Percentiles rank a stretch among this genome's conserved stretches.
Evolutionary conservation across 148 eudicot species (phyloP).

Genomic region (Silene uniflora): DNA sequence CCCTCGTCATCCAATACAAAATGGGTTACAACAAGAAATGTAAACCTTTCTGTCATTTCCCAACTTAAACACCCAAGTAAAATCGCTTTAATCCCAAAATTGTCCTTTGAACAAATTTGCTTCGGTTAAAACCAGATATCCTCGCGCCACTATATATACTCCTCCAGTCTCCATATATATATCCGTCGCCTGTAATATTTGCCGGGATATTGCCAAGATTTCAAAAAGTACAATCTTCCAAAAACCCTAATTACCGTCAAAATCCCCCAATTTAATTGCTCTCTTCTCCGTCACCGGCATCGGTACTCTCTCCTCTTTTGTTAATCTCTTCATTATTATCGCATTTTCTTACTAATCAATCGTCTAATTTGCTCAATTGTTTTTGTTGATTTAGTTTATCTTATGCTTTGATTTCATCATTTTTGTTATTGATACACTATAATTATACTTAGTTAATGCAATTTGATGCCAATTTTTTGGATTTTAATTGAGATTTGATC

Average conservation of each 20-base stretch:
- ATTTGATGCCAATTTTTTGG: background rate
- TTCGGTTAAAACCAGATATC: background rate
- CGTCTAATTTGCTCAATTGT: background rate
- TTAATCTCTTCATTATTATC: background rate
- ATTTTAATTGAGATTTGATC: background rate
- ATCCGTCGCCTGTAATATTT: background rate
- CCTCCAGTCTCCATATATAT: background rate
- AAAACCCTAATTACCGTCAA: constrained; percentile 9
- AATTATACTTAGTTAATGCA: background rate
- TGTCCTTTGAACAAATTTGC: no score
- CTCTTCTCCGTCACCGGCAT: background rate
- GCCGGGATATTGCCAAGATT: constrained; percentile 25
- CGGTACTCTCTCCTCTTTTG: constrained; percentile 8
- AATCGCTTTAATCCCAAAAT: no score
- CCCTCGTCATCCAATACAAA: no score
- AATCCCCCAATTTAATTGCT: background rate
- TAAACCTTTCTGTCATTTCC: no score
- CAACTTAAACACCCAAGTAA: no score
- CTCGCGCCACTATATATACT: background rate
- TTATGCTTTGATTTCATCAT: background rate
- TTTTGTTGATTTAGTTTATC: background rate
- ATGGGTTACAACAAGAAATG: no score
- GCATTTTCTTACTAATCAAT: background rate
- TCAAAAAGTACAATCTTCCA: constrained; percentile 14
- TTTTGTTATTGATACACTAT: background rate